A percentile compares a stretch with the other conserved stretches of the same genome.
phyloP scores from a whole-genome alignment of 2,329 filamentous ascomycete species.

The Curvularia hawaiiensis region DNA sequence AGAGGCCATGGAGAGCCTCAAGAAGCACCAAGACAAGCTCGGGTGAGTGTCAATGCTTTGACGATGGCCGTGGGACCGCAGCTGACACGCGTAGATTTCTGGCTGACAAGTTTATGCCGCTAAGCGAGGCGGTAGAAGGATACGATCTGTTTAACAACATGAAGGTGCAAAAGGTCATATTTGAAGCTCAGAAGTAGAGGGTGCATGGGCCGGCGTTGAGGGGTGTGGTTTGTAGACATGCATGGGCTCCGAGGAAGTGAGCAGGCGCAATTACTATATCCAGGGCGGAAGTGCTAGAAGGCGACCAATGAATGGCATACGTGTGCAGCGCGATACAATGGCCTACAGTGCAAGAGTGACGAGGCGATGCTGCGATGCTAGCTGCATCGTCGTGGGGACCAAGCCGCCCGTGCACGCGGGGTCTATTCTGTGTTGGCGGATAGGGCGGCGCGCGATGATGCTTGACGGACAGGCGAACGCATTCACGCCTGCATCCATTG shows the following conservation, averaged over 20 bases:
- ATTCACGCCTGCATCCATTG: slow-evolving; percentile 15
- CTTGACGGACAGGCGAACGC: slow-evolving; percentile 16
- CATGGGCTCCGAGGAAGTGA: background rate
- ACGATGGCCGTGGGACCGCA: background rate
- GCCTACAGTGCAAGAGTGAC: no score
- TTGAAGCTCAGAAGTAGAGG: slow-evolving; percentile 50
- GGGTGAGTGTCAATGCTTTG: slow-evolving; percentile 37
- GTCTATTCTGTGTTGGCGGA: slow-evolving; percentile 19
- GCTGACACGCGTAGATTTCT: slow-evolving; percentile 49
- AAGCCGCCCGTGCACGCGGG: slow-evolving; percentile 24
- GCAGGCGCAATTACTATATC: no score
- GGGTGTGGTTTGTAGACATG: background rate
- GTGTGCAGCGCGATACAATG: no score
- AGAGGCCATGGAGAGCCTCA: slow-evolving; percentile 52
- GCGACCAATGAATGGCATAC: no score
- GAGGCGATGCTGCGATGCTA: slow-evolving; percentile 7
- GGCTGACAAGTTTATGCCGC: slow-evolving; percentile 58
- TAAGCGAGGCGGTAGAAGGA: slow-evolving; percentile 57
- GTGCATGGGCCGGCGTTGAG: slow-evolving; percentile 8
- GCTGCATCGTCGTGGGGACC: slow-evolving; percentile 17
- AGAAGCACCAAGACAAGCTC: slow-evolving; percentile 56
- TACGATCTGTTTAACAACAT: slow-evolving; percentile 60
- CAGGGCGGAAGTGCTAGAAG: no score
- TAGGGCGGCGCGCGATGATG: slow-evolving; percentile 16
- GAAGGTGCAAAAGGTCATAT: slow-evolving; percentile 60